Evolutionary conservation across 192 early-diverging fungal genomes (phyloP), one percentile per base, ranked within the genome.

Genomic region (Nowakowskiella sp.): DNA sequence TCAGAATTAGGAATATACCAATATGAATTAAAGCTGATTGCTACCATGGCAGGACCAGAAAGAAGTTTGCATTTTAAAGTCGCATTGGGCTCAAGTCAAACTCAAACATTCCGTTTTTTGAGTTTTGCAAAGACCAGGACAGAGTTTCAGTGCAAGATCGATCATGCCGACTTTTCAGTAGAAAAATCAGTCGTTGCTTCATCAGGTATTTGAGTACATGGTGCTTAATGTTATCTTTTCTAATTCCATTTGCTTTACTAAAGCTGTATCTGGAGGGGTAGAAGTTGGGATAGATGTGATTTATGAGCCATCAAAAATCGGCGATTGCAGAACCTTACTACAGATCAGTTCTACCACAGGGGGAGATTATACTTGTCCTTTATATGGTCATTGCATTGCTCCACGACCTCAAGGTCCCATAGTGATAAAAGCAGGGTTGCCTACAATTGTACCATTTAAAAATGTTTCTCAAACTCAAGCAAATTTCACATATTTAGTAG

Each of bases 371-470:
- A 31, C 76, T 0, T 81, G 74, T 50, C 75, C 77, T 9, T 61
- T 82, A 7, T 65, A 55, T 47, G 80, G 80, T 0, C 78, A 82
- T 48, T 82, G 78, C 50, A 57, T 55, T 1, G 34, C 57, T 6
- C 80, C 80, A 9, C 44, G 64, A 52, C 80, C 80, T 3, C 80
- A 82, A 53, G 80, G 80, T 1, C 80, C 80, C 1, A 81, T 82
- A 55, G 43, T 57, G 0, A 61, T 82, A 31, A 79, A 74, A 55
- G 13, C 71, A 9, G 80, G 80, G 1, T 34, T 60, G 4, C 42
- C 65, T 0, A 42, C 72, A 1, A 31, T 62, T 2, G 49, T 82
- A 6, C 51, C 70, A 4, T 82, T 82, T 63, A 84, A 81, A 34
- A 82, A 82, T 55, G 78, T 82, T 10, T 79, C 78, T 51, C 64